These are phyloP conservation scores for Biancaea sappan DNA, from an alignment of 306 rosid species.

Conservation along the genomic window DNA sequence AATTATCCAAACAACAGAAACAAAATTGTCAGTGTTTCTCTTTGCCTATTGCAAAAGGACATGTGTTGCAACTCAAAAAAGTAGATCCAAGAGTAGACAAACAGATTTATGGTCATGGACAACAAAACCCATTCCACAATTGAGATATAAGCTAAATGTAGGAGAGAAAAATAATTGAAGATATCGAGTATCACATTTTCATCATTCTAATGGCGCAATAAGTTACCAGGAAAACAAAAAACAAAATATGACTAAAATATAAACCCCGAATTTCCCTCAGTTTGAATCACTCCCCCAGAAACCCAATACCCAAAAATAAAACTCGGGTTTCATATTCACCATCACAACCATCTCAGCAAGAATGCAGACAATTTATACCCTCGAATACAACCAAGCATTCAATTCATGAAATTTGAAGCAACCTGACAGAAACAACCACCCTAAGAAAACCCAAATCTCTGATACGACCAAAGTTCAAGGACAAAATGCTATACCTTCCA, in stretches of 20 bases:
- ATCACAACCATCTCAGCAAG: slow-evolving; percentile 24
- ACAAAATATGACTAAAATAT: not conserved
- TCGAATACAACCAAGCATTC: slow-evolving; percentile 23
- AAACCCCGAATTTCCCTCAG: slow-evolving; percentile 22
- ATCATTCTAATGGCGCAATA: not conserved
- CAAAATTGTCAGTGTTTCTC: not conserved
- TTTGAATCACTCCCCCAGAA: slow-evolving; percentile 21
- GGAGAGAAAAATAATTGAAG: not conserved
- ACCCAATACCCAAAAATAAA: slow-evolving; percentile 35
- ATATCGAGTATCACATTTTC: not conserved
- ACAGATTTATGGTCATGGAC: not conserved
- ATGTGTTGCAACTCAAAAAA: not conserved
- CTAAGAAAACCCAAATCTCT: slow-evolving; percentile 34
- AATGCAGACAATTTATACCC: slow-evolving; percentile 33
- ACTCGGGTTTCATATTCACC: not conserved
- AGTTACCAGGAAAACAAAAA: not conserved
- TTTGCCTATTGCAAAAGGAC: not conserved
- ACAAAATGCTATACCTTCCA: slow-evolving; percentile 52
- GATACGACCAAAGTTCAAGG: not conserved
- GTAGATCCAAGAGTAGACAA: not conserved
- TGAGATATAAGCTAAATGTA: slow-evolving; percentile 3
- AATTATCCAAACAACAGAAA: not conserved
- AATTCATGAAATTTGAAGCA: slow-evolving; percentile 23
- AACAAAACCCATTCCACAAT: not conserved
- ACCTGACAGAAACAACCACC: slow-evolving; percentile 12